A percentile compares a stretch with the other conserved stretches of the same genome.
Conservation (phyloP, 2,329 filamentous ascomycete species). For the Exophiala aquamarina region DNA sequence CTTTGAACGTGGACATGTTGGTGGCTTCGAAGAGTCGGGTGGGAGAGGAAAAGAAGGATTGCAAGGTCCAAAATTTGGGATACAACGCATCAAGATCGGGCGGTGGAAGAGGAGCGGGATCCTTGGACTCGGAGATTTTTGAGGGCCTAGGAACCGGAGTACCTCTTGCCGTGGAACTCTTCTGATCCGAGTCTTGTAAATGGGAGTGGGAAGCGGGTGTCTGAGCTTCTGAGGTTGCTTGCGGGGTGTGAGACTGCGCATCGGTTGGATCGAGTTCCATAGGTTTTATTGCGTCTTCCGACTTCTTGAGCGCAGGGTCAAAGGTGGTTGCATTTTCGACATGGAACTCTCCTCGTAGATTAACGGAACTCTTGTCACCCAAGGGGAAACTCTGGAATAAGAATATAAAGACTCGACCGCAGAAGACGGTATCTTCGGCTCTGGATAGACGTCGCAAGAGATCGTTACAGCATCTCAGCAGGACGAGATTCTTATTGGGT, state of each 20-base stretch:
- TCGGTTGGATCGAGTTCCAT: conserved; percentile 55
- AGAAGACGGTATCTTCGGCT: conserved; percentile 95
- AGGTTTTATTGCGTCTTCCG: conserved; percentile 60
- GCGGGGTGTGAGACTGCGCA: conserved; percentile 21
- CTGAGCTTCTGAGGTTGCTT: conserved; percentile 35
- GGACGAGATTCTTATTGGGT: conserved; percentile 79
- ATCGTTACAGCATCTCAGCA: conserved; percentile 93
- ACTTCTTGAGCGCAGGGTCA: conserved; percentile 54
- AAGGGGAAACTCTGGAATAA: conserved; percentile 97
- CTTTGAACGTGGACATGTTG: conserved; percentile 66
- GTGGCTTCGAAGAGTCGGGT: conserved; percentile 72
- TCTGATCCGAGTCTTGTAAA: conserved; percentile 21
- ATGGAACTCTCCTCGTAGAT: conserved; percentile 92
- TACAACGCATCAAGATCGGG: conserved; percentile 72
- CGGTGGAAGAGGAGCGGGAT: conserved; percentile 31
- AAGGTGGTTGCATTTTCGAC: conserved; percentile 89
- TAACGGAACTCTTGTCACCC: conserved; percentile 95
- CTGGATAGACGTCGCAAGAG: conserved; percentile 89
- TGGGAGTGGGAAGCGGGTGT: conserved; percentile 33
- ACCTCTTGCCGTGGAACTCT: conserved; percentile 17
- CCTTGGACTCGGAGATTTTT: conserved; percentile 18
- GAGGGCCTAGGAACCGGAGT: conserved; percentile 17
- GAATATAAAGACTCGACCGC: conserved; percentile 96
- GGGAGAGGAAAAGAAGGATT: conserved; percentile 88
- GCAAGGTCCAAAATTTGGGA: conserved; percentile 89